phyloP scores from a whole-genome alignment of 306 rosid species.

The Boehmeria nivea region DNA sequence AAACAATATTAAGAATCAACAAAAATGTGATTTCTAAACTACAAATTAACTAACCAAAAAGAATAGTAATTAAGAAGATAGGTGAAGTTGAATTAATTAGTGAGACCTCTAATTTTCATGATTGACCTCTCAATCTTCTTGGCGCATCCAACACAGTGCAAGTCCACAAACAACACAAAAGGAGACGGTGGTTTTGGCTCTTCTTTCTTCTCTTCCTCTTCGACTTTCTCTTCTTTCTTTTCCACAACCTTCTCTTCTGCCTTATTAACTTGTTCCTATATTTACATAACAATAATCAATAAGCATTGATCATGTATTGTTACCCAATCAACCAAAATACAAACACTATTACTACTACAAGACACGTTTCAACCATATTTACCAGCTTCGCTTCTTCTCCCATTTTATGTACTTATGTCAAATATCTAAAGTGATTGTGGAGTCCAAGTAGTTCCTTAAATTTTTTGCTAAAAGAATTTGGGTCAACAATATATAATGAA shows the following conservation, averaged over 20 bases:
- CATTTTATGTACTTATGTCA: too few species aligned
- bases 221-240: constrained; percentile 15
- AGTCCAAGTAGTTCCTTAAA: too few species aligned
- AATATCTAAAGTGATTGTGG: too few species aligned
- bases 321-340: not conserved
- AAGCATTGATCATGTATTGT: not conserved
- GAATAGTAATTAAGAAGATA: too few species aligned
- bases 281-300: not conserved
- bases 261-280: constrained; percentile 39
- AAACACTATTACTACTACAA: too few species aligned
- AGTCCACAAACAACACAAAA: constrained; percentile 61
- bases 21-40: too few species aligned
- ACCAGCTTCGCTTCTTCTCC: constrained; percentile 79
- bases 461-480: constrained; percentile 14
- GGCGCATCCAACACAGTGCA: constrained; percentile 84
- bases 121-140: constrained; percentile 73
- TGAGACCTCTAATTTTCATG: constrained; percentile 73
- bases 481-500: not conserved
- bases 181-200: constrained; percentile 58
- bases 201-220: constrained; percentile 37
- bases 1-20: too few species aligned
- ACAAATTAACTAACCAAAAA: too few species aligned
- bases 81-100: too few species aligned
- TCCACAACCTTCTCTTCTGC: constrained; percentile 18
- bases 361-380: not conserved